Evolutionary conservation across 2,329 filamentous ascomycete genomes (phyloP).

Genomic region (Verticillium dahliae): DNA sequence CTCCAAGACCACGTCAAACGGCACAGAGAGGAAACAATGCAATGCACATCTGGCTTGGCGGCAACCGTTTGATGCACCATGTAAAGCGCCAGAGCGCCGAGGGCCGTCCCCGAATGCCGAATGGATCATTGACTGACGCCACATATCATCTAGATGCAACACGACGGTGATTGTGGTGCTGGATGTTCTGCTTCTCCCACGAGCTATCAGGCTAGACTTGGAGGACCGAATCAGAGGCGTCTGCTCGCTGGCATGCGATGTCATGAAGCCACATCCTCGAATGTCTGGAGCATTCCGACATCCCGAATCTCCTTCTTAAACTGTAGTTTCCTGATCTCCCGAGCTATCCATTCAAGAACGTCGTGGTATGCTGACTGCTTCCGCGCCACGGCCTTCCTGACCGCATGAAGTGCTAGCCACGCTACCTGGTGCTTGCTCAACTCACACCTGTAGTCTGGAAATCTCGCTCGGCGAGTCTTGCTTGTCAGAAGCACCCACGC

Average conservation of each 20-base stretch:
- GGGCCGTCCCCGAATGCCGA: no score
- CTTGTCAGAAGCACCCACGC: conserved; percentile 59
- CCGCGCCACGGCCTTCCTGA: neutral
- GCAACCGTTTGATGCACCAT: no score
- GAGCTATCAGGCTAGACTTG: no score
- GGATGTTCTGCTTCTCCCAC: no score
- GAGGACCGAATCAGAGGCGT: no score
- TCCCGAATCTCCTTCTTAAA: conserved; percentile 3
- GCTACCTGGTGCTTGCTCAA: conserved; percentile 53
- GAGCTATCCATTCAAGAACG: conserved; percentile 6
- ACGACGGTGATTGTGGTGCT: no score
- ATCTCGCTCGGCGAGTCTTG: conserved; percentile 33
- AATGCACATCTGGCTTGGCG: neutral
- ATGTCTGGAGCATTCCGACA: neutral
- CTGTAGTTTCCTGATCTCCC: conserved; percentile 4
- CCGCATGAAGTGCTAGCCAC: conserved; percentile 36
- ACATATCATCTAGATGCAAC: no score
- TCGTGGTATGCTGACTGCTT: conserved; percentile 7
- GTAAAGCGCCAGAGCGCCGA: no score
- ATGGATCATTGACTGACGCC: no score
- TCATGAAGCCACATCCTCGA: neutral
- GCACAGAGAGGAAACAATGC: neutral
- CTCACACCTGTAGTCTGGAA: conserved; percentile 49
- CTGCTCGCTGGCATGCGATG: no score
- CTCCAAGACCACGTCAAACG: neutral